These are phyloP conservation scores for Bipolaris gigantea DNA, from an alignment of 2,329 filamentous ascomycete species.

Conservation along the genomic window DNA sequence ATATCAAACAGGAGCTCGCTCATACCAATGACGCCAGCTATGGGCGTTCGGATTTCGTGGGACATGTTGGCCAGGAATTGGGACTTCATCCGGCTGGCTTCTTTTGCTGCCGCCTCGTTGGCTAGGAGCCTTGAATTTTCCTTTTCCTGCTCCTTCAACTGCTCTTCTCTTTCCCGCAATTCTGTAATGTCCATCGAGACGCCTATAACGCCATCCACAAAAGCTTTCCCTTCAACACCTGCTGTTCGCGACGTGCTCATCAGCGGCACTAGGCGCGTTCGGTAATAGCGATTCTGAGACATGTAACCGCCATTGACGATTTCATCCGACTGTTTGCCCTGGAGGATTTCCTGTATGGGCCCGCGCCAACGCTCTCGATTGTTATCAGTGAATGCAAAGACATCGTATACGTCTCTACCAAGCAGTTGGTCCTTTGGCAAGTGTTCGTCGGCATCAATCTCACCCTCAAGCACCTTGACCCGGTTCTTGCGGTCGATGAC, in stretches of 20 bases:
- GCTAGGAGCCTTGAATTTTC: slow-evolving; percentile 72
- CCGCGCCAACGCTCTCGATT: slow-evolving; percentile 52
- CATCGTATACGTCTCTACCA: slow-evolving; percentile 65
- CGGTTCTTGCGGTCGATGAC: slow-evolving; percentile 65
- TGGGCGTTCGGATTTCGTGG: slow-evolving; percentile 78
- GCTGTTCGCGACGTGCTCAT: slow-evolving; percentile 58
- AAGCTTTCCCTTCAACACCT: slow-evolving; percentile 55
- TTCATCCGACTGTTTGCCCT: slow-evolving; percentile 62
- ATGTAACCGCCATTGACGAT: slow-evolving; percentile 62
- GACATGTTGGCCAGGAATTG: slow-evolving; percentile 81
- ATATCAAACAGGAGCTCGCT: slow-evolving; percentile 72
- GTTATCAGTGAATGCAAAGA: slow-evolving; percentile 52
- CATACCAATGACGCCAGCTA: slow-evolving; percentile 81
- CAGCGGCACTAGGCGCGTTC: slow-evolving; percentile 71
- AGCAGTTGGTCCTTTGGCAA: slow-evolving; percentile 43
- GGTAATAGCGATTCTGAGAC: slow-evolving; percentile 66
- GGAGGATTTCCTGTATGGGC: slow-evolving; percentile 66
- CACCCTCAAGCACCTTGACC: slow-evolving; percentile 71
- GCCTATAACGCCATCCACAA: slow-evolving; percentile 72
- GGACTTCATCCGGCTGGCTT: slow-evolving; percentile 77
- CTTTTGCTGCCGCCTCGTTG: slow-evolving; percentile 76
- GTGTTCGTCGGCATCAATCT: slow-evolving; percentile 53
- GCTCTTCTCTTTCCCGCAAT: slow-evolving; percentile 64
- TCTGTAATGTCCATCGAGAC: slow-evolving; percentile 82
- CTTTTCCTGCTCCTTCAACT: slow-evolving; percentile 64